These are phyloP conservation scores for Tetracentron sinense DNA, from an alignment of 164 flowering plant species.

Conservation along the genomic window DNA sequence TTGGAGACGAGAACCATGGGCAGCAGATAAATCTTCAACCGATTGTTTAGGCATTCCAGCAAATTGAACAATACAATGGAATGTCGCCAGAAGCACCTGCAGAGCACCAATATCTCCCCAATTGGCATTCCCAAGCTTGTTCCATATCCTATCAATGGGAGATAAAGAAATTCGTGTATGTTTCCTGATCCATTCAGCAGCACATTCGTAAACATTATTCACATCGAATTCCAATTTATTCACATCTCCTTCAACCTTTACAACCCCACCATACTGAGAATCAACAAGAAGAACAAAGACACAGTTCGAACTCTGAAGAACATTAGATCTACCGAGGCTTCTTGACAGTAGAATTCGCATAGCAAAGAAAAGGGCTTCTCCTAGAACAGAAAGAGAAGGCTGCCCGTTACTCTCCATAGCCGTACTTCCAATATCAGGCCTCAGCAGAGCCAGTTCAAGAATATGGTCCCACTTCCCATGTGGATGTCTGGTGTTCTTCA, in stretches of 20 bases:
- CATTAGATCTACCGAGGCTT: conserved; percentile 62
- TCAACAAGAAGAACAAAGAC: conserved; percentile 77
- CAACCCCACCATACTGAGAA: conserved; percentile 78
- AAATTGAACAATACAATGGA: conserved; percentile 58
- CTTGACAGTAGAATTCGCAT: conserved; percentile 65
- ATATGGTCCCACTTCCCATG: conserved; percentile 87
- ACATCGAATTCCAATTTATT: conserved; percentile 55
- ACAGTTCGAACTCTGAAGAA: conserved; percentile 40
- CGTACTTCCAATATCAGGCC: conserved; percentile 56
- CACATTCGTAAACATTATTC: conserved; percentile 57
- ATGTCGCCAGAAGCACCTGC: conserved; percentile 73
- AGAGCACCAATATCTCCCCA: conserved; percentile 89
- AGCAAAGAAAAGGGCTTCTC: conserved; percentile 83
- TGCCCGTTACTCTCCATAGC: conserved; percentile 37
- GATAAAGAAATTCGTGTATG: conserved; percentile 61
- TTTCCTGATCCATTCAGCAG: conserved; percentile 68
- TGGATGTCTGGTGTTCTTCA: conserved; percentile 57
- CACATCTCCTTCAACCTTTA: conserved; percentile 82
- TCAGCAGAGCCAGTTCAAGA: conserved; percentile 68
- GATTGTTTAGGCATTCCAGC: conserved; percentile 69
- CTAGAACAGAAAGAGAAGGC: conserved; percentile 59
- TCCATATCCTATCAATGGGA: conserved; percentile 79
- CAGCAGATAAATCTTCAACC: conserved; percentile 71
- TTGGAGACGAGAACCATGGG: conserved; percentile 67
- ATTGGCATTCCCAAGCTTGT: conserved; percentile 93